Conservation (phyloP, 1,139 yeast genomes). For the Candida labiduridarum region DNA sequence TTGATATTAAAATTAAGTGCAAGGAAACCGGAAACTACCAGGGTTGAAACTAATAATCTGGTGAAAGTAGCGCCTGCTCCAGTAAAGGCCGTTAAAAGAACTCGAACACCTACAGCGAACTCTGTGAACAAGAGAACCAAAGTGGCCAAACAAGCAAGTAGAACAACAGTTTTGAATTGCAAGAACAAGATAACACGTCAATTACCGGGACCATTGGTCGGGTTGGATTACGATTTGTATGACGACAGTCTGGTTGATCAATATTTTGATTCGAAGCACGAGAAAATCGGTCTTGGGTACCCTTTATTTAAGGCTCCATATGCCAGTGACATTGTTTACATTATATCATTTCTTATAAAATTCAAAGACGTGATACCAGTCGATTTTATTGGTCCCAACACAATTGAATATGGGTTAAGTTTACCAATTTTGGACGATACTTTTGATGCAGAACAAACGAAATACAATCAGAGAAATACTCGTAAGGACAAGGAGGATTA, state of each 20-base stretch:
- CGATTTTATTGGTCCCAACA: constrained; percentile 42
- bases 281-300: constrained; percentile 35
- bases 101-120: not conserved
- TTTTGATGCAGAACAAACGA: not conserved
- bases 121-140: not conserved
- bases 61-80: not conserved
- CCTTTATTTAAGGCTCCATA: constrained; percentile 34
- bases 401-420: constrained; percentile 52
- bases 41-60: not conserved
- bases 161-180: constrained; percentile 38
- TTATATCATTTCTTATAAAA: constrained; percentile 47
- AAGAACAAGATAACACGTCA: constrained; percentile 35
- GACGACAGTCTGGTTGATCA: constrained; percentile 34
- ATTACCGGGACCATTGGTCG: constrained; percentile 45
- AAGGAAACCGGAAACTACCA: constrained; percentile 1
- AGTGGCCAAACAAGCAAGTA: constrained; percentile 17
- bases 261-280: constrained; percentile 22
- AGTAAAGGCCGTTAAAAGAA: not conserved
- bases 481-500: constrained; percentile 16
- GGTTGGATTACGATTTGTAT: constrained; percentile 38
- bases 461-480: constrained; percentile 6
- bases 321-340: constrained; percentile 47
- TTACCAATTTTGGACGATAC: constrained; percentile 25
- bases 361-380: constrained; percentile 38
- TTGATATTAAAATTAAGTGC: constrained; percentile 8